A percentile compares a stretch with the other conserved stretches of the same genome.
These are phyloP conservation scores for Raddia guianensis DNA, from an alignment of 176 grass and related monocot genomes.

Conservation along the genomic window DNA sequence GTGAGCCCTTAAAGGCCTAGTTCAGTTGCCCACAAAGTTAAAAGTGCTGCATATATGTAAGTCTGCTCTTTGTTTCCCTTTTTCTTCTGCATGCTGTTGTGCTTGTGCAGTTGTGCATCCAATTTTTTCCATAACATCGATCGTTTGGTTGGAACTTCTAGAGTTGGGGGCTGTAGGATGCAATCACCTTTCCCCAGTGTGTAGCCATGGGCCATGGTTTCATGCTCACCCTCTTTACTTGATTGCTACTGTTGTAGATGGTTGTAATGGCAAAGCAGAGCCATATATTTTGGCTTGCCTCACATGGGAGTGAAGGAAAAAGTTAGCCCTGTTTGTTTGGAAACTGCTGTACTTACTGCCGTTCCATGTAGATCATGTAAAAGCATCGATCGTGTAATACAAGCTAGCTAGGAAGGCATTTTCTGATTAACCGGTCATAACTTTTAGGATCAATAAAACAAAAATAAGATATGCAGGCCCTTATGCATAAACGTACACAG, in stretches of 20 bases:
- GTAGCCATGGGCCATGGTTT: not conserved
- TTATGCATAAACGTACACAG: not conserved
- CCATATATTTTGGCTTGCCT: not conserved
- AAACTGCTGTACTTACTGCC: not conserved
- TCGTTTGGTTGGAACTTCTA: not conserved
- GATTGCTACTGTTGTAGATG: not conserved
- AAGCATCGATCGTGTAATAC: not conserved
- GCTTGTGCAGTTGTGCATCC: not conserved
- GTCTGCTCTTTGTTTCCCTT: not conserved
- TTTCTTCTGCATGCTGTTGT: not conserved
- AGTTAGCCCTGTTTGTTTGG: not conserved
- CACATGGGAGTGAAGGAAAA: not conserved
- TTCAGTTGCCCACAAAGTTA: not conserved
- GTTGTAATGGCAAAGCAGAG: not conserved
- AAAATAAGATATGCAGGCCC: not conserved
- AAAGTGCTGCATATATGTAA: not conserved
- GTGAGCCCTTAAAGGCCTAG: not conserved
- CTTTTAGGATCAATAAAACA: not conserved
- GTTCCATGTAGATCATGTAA: not conserved
- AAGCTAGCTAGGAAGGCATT: not conserved
- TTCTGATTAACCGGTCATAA: not conserved
- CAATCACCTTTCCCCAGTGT: not conserved
- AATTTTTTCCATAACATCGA: not conserved
- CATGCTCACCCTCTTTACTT: not conserved
- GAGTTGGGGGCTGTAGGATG: not conserved